Percentiles rank a stretch among this genome's conserved stretches.
These are phyloP conservation scores for Trebouxia sp. DNA, from an alignment of 139 green algal species.

Conservation along the genomic window DNA sequence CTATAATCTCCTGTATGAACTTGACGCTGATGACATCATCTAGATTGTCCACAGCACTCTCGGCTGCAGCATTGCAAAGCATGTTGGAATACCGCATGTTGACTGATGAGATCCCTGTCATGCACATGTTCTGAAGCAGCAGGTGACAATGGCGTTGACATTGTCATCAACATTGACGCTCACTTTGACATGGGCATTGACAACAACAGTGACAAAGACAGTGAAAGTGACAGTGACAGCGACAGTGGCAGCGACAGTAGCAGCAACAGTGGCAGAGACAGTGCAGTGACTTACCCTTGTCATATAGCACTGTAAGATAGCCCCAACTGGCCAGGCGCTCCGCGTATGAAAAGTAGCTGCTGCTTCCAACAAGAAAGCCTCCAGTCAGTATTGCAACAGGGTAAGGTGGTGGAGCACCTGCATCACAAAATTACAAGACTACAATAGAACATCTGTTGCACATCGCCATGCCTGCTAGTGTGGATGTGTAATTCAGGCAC, in stretches of 20 bases:
- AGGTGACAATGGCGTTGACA: background rate
- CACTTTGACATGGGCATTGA: background rate
- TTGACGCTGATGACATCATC: constrained; percentile 70
- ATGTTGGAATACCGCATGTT: no score
- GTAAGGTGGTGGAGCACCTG: constrained; percentile 65
- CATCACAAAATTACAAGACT: no score
- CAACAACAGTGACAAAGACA: background rate
- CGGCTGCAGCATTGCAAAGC: constrained; percentile 27
- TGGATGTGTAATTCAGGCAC: no score
- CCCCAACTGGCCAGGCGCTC: constrained; percentile 60
- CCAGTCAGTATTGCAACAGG: constrained; percentile 84
- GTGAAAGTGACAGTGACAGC: background rate
- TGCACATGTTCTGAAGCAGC: background rate
- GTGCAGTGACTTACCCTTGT: constrained; percentile 48
- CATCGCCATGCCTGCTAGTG: no score
- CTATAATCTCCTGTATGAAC: constrained; percentile 66
- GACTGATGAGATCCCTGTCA: no score
- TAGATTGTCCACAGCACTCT: constrained; percentile 64
- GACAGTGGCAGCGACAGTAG: background rate
- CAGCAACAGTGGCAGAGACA: background rate
- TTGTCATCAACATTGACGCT: background rate
- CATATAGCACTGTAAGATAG: constrained; percentile 53
- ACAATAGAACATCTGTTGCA: no score
- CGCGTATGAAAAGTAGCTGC: constrained; percentile 70
- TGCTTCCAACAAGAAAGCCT: constrained; percentile 79